Evolutionary conservation across 2,329 filamentous ascomycete genomes (phyloP).

Genomic region (Diaporthe humulicola): DNA sequence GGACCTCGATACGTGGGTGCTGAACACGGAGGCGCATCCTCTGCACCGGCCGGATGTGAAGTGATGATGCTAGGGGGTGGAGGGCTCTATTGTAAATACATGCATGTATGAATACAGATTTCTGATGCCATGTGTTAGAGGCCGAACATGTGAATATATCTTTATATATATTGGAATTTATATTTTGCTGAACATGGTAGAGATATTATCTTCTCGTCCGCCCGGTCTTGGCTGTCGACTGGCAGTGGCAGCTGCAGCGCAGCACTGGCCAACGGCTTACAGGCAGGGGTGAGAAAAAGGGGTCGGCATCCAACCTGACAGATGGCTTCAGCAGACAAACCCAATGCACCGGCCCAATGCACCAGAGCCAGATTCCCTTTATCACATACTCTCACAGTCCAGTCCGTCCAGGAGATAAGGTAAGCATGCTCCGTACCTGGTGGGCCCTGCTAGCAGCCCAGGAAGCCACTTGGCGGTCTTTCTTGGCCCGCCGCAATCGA

Average conservation of each 20-base stretch:
- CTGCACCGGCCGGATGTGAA: constrained; percentile 51
- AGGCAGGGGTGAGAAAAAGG: constrained; percentile 3
- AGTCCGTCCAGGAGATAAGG: background rate
- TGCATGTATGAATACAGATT: background rate
- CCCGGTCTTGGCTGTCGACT: background rate
- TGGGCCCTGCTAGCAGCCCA: constrained; percentile 12
- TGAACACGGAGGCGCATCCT: constrained; percentile 70
- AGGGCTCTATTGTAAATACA: background rate
- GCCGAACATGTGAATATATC: background rate
- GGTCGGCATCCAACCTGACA: constrained; percentile 10
- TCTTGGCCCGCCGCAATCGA: constrained; percentile 32
- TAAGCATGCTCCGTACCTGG: constrained; percentile 22
- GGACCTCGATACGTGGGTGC: constrained; percentile 72
- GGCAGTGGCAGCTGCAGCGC: background rate
- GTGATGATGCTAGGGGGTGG: background rate
- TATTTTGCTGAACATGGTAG: background rate
- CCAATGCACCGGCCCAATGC: background rate
- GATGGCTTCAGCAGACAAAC: constrained; percentile 5
- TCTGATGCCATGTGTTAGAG: background rate
- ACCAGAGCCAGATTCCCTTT: background rate
- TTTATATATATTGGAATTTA: no score
- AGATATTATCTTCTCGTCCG: background rate
- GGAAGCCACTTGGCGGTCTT: constrained; percentile 36
- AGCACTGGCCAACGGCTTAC: constrained; percentile 10
- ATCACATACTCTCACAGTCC: background rate